Base-by-base conservation (phyloP, 108 stramenopile genomes). In the Nitzschia putrida region DNA sequence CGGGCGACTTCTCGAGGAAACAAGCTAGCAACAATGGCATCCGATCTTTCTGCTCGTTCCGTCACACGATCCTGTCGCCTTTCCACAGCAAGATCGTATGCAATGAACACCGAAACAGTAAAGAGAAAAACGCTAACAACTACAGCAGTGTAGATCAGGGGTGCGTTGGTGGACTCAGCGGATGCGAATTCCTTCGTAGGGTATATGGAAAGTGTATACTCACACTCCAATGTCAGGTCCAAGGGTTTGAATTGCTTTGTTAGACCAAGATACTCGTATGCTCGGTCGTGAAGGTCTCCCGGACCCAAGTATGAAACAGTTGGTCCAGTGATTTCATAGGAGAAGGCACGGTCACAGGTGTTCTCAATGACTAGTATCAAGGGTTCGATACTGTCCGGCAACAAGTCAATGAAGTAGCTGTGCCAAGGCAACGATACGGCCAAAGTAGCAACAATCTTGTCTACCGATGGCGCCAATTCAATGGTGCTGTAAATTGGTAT, bases 51-150 rank as follows among this genome's bases (percentile, higher is more conserved):
- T 39, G 67, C 67, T 8, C 37, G 8, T 13, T 56, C 39, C 1
- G 55, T 4, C 6, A 74, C 59, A 0, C 16, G 8, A 6, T 13
- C 26, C 40, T 76, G 75, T 6, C 75, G 68, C 5, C 61, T 23
- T 16, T 69, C 53, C 7, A 76, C 75, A 16, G 64, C 12, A 1
- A 8, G 42, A 29, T 76, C 75, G 23, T 76, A 76, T 11, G 34
- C 24, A 0, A 76, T 10, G 53, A 76, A 76, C 14, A 67, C 61
- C 0, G 42, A 6, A 0, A 66, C 6, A 4, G 75, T 76, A 42
- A 69, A 76, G 26, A 70, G 20, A 60, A 88, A 88, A 0, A 88
- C 82, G 6, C 74, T 37, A 0, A 72, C 78, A 16, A 69, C 74
- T 0, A 60, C 70, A 4, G 29, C 53, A 0, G 84, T 75, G 53